A percentile compares a stretch with the other conserved stretches of the same genome.
phyloP scores from a whole-genome alignment of 345 rosid genomes.

The Gossypium herbaceum region DNA sequence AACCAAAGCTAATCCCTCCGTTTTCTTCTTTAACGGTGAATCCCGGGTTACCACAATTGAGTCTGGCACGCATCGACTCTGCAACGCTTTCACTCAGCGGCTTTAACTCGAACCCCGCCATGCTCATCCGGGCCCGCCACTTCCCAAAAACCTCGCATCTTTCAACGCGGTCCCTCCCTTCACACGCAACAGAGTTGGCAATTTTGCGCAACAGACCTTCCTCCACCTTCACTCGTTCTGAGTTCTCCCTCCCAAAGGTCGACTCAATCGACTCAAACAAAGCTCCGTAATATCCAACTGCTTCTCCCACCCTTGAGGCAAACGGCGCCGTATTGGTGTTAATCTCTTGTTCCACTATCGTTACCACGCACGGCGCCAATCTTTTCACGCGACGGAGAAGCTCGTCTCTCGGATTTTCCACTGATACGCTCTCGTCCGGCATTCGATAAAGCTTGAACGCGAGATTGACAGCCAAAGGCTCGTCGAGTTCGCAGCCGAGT shows the following conservation, averaged over 20 bases:
- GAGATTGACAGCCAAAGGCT: neutral
- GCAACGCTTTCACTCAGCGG: conserved; percentile 2
- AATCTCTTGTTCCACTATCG: neutral
- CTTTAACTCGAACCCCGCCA: conserved; percentile 6
- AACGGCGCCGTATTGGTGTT: neutral
- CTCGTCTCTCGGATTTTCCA: conserved; percentile 4
- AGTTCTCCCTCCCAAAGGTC: neutral
- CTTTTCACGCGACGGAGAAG: neutral
- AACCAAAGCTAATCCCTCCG: neutral
- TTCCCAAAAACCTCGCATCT: conserved; percentile 5
- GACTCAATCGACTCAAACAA: conserved; percentile 2
- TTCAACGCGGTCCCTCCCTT: neutral
- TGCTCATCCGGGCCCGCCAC: conserved; percentile 4
- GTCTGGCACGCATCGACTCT: neutral
- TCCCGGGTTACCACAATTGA: neutral
- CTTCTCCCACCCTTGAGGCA: neutral
- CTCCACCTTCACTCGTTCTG: neutral
- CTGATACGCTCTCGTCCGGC: neutral
- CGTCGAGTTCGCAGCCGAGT: neutral
- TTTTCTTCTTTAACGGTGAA: conserved; percentile 8
- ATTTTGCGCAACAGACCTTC: neutral
- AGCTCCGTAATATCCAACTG: neutral
- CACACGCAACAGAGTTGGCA: neutral
- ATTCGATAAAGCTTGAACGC: neutral
- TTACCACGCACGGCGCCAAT: neutral